Percentiles rank a stretch among this genome's conserved stretches.
Conservation (phyloP, 1,284 basidiomycete species). For the Fistulinella cinereoalba region DNA sequence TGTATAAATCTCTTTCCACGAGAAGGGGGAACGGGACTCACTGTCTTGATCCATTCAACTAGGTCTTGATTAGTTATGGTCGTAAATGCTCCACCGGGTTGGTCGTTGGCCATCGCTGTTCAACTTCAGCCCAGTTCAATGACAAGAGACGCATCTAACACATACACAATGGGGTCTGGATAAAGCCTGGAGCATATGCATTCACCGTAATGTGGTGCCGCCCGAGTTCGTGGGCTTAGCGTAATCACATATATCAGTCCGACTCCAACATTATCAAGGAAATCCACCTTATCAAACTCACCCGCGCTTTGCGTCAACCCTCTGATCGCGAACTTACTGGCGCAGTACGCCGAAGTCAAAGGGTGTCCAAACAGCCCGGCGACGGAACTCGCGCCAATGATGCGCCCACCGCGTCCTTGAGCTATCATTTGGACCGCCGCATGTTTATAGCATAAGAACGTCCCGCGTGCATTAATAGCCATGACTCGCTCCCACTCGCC, state of each 20-base stretch:
- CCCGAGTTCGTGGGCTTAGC: constrained; percentile 27
- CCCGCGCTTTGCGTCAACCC: constrained; percentile 29
- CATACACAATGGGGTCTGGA: constrained; percentile 12
- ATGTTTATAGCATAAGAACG: constrained; percentile 33
- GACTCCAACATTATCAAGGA: not conserved
- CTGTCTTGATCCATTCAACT: not conserved
- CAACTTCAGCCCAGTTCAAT: not conserved
- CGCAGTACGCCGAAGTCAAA: constrained; percentile 11
- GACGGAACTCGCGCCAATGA: constrained; percentile 34
- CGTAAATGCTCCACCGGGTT: not conserved
- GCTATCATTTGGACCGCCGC: constrained; percentile 34
- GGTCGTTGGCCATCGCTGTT: not conserved
- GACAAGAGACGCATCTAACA: not conserved
- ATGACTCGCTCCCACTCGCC: constrained; percentile 23
- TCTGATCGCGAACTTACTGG: constrained; percentile 34
- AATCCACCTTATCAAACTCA: constrained; percentile 5
- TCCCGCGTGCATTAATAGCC: constrained; percentile 27
- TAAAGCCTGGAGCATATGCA: constrained; percentile 13
- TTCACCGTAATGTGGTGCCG: constrained; percentile 16
- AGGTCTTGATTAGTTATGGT: not conserved
- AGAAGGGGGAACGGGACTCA: not conserved
- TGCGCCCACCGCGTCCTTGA: constrained; percentile 37
- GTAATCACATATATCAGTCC: not conserved
- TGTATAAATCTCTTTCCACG: not conserved
- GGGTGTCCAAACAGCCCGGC: constrained; percentile 16